These are phyloP conservation scores for Microdochium trichocladiopsis DNA, from an alignment of 2,329 filamentous ascomycete species.

Conservation along the genomic window DNA sequence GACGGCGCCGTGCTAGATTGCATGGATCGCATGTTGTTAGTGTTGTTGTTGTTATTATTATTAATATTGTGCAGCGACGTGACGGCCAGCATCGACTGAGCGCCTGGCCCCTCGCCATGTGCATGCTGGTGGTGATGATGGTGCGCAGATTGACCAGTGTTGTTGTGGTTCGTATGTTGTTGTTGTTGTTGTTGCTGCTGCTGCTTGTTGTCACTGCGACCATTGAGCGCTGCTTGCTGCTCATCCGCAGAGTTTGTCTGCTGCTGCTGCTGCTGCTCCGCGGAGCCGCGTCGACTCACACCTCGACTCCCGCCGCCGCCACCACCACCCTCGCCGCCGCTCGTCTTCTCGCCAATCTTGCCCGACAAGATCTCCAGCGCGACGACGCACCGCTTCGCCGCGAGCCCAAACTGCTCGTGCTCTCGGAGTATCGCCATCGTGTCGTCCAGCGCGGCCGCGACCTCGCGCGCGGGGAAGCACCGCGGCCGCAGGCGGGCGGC, in stretches of 20 bases:
- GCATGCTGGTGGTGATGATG: no score
- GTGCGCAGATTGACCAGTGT: no score
- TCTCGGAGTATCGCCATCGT: slow-evolving; percentile 23
- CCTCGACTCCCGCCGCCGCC: no score
- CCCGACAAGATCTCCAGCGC: slow-evolving; percentile 25
- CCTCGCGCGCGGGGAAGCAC: slow-evolving; percentile 15
- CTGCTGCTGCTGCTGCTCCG: background rate
- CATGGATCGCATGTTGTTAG: background rate
- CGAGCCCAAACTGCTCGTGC: slow-evolving; percentile 24
- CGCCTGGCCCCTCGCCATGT: no score
- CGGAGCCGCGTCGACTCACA: background rate
- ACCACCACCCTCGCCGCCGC: background rate
- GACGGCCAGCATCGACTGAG: background rate
- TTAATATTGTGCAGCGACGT: background rate
- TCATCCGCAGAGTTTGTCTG: no score
- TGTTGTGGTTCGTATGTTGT: background rate
- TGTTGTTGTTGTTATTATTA: background rate
- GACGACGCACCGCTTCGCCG: slow-evolving; percentile 21
- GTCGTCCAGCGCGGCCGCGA: slow-evolving; percentile 22
- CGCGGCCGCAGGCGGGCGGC: slow-evolving; percentile 25
- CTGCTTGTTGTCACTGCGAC: background rate
- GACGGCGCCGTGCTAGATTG: background rate
- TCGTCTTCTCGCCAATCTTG: slow-evolving; percentile 14
- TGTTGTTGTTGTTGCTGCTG: background rate
- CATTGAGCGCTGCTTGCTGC: no score